Base-by-base conservation (phyloP, 768 basidiomycete species). In the Suillus discolor region DNA sequence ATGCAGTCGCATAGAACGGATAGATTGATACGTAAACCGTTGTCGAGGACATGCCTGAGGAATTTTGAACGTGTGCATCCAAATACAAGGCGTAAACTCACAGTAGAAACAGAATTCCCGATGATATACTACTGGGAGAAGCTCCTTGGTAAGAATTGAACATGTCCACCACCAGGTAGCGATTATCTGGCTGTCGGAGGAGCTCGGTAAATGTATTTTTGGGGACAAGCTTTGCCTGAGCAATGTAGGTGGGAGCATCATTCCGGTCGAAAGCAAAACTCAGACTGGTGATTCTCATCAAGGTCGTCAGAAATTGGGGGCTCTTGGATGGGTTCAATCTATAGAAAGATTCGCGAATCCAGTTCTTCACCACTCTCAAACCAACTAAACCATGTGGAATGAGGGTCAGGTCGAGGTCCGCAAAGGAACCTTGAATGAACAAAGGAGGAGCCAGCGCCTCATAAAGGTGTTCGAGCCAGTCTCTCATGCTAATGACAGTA, bases 1-100 rank as follows among this genome's bases (percentile, higher is more conserved):
- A 87, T 65, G 57, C 83, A 74, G 63, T 84, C 80, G 63, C 86
- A 89, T 3, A 90, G 71, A 18, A 84, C 77, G 31, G 78, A 77
- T 23, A 84, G 74, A 44, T 88, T 79, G 23, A 89, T 75, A 4
- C 66, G 71, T 6, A 87, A 66, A 5, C 62, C 57, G 1, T 70
- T 67, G 6, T 75, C 66, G 20, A 86, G 63, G 20, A 88, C 66
- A 62, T 85, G 82, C 38, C 88, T 89, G 62, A 12, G 39, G 18
- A 42, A 25, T 60, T 16, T 28, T 38, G 57, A 38, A 36, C 54
- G 55, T 39, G 38, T 25, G 55, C 28, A 42, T 51, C 25, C n/a
- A 44, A 51, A 61, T 38, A 23, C 11, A 6, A 57, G 8, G 59
- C 8, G 28, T 39, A 23, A 55, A 59, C n/a, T 28, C 49, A 44